Base-by-base conservation (phyloP, 2,329 filamentous ascomycete species). In the Cladosporium oxysporum region DNA sequence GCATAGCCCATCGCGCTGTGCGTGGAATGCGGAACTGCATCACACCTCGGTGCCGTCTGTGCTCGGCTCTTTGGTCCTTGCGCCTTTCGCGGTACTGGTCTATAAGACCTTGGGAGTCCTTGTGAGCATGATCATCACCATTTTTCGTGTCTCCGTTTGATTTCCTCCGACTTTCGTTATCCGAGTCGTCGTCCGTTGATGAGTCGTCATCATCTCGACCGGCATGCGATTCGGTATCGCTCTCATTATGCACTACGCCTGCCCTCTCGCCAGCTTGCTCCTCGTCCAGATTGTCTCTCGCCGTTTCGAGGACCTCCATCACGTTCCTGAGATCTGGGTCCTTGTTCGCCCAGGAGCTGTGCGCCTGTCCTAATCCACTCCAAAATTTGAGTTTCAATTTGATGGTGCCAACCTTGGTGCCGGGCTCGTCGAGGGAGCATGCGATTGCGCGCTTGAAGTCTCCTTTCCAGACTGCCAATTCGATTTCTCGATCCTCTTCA, bases 1-100 rank as follows among this genome's bases (percentile, higher is more conserved):
- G 84, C 72, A 87, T 85, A 66, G 89, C 82, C 76, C 84, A 85
- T 71, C 88, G 85, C 66, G 80, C 77, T 63, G 77, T 87, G 74
- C 81, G 81, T 23, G 82, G 84, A 72, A 84, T 76, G 26, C 37
- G 85, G 87, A 89, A 92, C 78, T 92, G 90, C 90, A 92, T 92
- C 49, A 90, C 74, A 0, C 90, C 90, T 26, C 88, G 79, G 72
- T 92, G 88, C 73, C 85, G 84, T 58, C 88, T 80, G 75, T 91
- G 88, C 69, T 90, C 77, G 67, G 85, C 82, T 76, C 84, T 85
- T 69, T 83, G 66, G 82, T 80, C 73, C 84, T 86, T 73, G 88
- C 90, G 67, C 90, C 88, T 65, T 82, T 84, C 55, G 87, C 66
- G 73, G 85, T 81, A 52, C 84, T 83, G 11, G 81, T 77, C 44